phyloP scores from a whole-genome alignment of 2,329 filamentous ascomycete species.

The Calonectria fujianensis region DNA sequence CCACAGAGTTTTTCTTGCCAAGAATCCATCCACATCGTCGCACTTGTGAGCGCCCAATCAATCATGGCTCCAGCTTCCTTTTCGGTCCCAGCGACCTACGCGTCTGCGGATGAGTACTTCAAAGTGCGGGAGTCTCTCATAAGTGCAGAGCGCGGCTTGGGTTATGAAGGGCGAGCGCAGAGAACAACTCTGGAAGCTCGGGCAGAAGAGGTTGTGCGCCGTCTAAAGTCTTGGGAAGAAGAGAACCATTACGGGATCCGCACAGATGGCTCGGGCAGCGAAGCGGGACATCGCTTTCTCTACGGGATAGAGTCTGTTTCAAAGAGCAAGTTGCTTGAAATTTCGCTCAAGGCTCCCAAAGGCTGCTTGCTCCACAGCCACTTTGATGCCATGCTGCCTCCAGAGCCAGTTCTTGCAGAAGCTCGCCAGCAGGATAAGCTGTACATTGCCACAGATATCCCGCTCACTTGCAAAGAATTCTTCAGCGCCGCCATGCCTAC shows the following conservation, averaged over 20 bases:
- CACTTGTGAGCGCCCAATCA: neutral
- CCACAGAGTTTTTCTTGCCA: neutral
- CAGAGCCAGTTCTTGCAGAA: neutral
- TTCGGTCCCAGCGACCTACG: neutral
- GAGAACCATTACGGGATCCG: neutral
- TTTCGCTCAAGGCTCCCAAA: slow-evolving; percentile 5
- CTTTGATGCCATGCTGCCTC: slow-evolving; percentile 12
- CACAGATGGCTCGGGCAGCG: neutral
- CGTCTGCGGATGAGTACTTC: slow-evolving; percentile 13
- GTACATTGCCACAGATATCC: slow-evolving; percentile 7
- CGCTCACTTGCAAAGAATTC: slow-evolving; percentile 5
- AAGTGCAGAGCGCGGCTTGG: neutral
- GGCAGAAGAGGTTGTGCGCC: neutral
- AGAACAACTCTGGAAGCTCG: neutral
- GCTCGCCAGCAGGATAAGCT: neutral
- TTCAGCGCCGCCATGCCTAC: neutral
- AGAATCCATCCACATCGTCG: neutral
- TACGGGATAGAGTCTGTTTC: neutral
- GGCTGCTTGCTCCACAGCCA: slow-evolving; percentile 13
- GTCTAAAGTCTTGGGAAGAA: slow-evolving; percentile 17
- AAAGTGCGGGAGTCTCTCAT: slow-evolving; percentile 6
- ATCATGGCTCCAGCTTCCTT: neutral
- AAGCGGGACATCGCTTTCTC: slow-evolving; percentile 15
- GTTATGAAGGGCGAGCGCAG: neutral
- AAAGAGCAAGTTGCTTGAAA: slow-evolving; percentile 10